These are phyloP conservation scores for Cokeromyces recurvatus DNA, from an alignment of 371 early-diverging fungal species.

Conservation along the genomic window DNA sequence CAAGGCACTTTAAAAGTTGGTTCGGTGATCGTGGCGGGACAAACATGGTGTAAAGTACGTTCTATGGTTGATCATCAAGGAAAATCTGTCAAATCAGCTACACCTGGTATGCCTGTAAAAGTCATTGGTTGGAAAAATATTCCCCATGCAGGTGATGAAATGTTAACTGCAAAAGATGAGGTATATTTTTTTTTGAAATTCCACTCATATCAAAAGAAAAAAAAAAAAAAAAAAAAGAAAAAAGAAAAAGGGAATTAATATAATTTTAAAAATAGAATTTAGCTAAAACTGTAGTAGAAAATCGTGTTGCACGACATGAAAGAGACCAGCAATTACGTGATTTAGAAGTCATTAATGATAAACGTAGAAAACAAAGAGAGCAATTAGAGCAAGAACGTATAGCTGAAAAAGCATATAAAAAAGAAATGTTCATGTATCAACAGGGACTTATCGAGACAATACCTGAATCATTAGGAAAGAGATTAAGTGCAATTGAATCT, in stretches of 20 bases:
- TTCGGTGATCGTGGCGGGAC: conserved; percentile 76
- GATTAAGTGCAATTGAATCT: conserved; percentile 33
- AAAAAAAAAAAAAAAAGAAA: neutral
- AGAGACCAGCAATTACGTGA: conserved; percentile 60
- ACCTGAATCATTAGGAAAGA: conserved; percentile 49
- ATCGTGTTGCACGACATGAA: conserved; percentile 58
- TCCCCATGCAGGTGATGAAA: conserved; percentile 88
- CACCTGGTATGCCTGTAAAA: conserved; percentile 86
- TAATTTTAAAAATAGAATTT: conserved; percentile 44
- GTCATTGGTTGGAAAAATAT: conserved; percentile 93
- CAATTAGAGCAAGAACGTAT: conserved; percentile 60
- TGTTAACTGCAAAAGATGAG: conserved; percentile 71
- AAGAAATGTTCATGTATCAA: conserved; percentile 67
- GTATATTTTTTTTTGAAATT: no score
- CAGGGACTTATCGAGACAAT: conserved; percentile 54
- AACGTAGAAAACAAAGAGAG: conserved; percentile 57
- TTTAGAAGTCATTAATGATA: conserved; percentile 75
- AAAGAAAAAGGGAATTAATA: neutral
- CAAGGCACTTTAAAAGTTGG: conserved; percentile 83
- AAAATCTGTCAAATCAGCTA: conserved; percentile 64
- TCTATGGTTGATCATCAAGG: conserved; percentile 80
- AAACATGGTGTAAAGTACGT: conserved; percentile 86
- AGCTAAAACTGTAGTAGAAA: conserved; percentile 76
- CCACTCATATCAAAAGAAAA: no score
- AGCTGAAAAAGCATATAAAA: conserved; percentile 53